Conservation (phyloP, 2,329 filamentous ascomycete genomes). For the Fusarium sacchari region DNA sequence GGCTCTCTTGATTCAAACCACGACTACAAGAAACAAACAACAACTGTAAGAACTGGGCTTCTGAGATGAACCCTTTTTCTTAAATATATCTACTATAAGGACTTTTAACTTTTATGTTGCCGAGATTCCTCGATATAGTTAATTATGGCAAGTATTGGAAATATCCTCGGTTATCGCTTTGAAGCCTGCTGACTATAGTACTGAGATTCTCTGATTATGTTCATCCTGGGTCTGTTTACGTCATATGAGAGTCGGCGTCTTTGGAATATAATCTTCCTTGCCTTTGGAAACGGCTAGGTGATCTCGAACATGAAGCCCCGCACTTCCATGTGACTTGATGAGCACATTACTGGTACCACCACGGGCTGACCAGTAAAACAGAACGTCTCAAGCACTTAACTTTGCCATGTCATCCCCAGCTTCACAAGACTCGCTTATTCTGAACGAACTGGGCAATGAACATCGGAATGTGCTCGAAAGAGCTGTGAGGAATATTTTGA, state of each 20-base stretch:
- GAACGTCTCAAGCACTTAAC: background rate
- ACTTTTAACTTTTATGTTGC: too few species aligned
- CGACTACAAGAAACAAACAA: background rate
- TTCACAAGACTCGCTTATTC: rapidly evolving
- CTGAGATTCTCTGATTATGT: background rate
- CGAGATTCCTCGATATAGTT: background rate
- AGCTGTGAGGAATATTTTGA: background rate
- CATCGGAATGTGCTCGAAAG: background rate
- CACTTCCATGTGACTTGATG: background rate
- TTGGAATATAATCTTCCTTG: rapidly evolving
- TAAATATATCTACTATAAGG: rapidly evolving
- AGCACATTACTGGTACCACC: background rate
- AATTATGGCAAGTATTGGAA: rapidly evolving
- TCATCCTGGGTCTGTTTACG: background rate
- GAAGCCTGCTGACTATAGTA: background rate
- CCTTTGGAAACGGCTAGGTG: rapidly evolving
- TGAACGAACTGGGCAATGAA: background rate
- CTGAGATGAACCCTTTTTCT: rapidly evolving
- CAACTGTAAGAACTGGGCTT: background rate
- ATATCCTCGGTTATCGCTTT: background rate
- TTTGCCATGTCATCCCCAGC: background rate
- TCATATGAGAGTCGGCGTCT: rapidly evolving
- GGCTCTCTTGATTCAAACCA: background rate
- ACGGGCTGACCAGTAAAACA: too few species aligned
- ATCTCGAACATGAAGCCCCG: background rate